Evolutionary conservation across 139 green algal genomes (phyloP).

Genomic region (Coccomyxa sp.): DNA sequence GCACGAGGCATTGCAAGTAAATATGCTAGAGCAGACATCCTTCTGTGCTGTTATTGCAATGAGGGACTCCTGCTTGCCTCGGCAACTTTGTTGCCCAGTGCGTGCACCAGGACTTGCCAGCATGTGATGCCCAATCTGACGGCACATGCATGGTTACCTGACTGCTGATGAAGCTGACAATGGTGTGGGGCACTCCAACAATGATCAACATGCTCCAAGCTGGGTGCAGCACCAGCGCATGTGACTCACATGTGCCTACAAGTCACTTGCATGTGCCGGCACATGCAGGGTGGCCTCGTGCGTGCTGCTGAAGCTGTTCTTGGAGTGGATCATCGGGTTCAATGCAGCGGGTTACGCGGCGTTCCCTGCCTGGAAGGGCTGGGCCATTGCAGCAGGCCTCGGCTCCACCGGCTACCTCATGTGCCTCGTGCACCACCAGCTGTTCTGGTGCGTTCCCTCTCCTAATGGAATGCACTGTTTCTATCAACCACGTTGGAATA

Average conservation of each 20-base stretch:
- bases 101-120: too few relatives aligned
- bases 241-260: background rate
- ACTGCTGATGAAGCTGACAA: background rate
- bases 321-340: slow-evolving; percentile 54
- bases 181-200: background rate
- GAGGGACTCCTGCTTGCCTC: too few relatives aligned
- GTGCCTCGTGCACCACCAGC: slow-evolving; percentile 69
- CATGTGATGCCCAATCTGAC: too few relatives aligned
- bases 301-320: slow-evolving; percentile 63
- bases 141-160: background rate
- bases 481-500: too few relatives aligned
- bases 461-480: background rate
- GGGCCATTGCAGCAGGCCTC: slow-evolving; percentile 61
- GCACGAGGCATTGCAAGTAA: too few relatives aligned
- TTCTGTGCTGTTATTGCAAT: too few relatives aligned
- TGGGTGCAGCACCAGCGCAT: background rate
- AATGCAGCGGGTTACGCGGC: slow-evolving; percentile 16
- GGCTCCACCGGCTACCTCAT: slow-evolving; percentile 42
- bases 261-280: background rate
- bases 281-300: slow-evolving; percentile 59
- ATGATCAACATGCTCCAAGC: background rate
- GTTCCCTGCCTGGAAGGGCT: slow-evolving; percentile 48
- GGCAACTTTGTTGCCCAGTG: too few relatives aligned
- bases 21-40: background rate
- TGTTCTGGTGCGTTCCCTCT: slow-evolving; percentile 53